Conservation (phyloP, 352 stramenopile species). For the Phytophthora cactorum region DNA sequence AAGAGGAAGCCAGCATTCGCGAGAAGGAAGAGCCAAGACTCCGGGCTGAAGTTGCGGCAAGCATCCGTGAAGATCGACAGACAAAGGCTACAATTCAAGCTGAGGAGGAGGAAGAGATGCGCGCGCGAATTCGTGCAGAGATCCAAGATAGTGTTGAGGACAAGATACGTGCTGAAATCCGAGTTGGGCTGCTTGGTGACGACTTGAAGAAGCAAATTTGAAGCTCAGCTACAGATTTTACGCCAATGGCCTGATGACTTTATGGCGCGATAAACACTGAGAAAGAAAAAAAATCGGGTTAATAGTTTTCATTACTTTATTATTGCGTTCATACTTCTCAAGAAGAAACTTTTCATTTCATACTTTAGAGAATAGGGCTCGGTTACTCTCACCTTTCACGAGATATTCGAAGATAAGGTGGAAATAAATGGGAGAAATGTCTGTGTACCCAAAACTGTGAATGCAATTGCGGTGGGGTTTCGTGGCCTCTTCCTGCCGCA, state of each 20-base stretch:
- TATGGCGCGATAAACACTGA: no score
- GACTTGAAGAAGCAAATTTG: neutral
- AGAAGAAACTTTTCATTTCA: no score
- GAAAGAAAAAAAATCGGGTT: no score
- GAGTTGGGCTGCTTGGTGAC: slow-evolving; percentile 13
- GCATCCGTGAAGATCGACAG: slow-evolving; percentile 3
- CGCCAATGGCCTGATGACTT: neutral
- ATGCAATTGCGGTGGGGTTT: neutral
- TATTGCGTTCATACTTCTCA: no score
- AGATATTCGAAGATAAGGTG: neutral
- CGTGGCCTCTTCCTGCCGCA: neutral
- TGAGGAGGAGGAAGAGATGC: slow-evolving; percentile 11
- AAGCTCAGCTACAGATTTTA: neutral
- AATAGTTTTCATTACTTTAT: no score
- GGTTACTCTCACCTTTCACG: neutral
- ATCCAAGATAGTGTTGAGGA: slow-evolving; percentile 13
- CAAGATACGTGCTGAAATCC: slow-evolving; percentile 19
- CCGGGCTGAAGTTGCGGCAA: slow-evolving; percentile 12
- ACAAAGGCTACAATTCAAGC: neutral
- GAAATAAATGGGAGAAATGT: no score
- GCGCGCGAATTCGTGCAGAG: slow-evolving; percentile 9
- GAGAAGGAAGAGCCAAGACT: slow-evolving; percentile 7
- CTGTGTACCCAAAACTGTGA: neutral
- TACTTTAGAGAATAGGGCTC: no score
- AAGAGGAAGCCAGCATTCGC: slow-evolving; percentile 19